Evolutionary conservation across 305 asterid genomes (phyloP), one percentile per base, ranked within the genome.

Genomic region (Stenogyne calaminthoides): DNA sequence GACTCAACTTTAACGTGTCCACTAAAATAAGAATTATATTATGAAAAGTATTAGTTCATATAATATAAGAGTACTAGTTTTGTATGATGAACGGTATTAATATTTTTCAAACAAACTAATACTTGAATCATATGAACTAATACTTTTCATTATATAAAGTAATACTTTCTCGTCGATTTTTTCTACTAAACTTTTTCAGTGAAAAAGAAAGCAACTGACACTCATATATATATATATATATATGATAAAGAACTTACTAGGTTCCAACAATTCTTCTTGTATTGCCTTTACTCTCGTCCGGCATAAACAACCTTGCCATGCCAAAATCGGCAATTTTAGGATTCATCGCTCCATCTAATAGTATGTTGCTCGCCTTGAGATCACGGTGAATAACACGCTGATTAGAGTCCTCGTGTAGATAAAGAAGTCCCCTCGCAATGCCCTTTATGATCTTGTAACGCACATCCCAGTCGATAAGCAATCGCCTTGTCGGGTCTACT

Each of bases 321-420:
- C 90, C 89, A 76, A 84, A 85, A 65, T 82, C 86, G 4, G 89
- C 80, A 2, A 86, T 86, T 42, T 86, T 84, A 2, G 91, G 83
- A 4, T 82, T 80, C 71, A 82, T 72, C 2, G 79, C 73, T 20
- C 14, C 68, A 56, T 86, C 87, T 10, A 82, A 25, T 0, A 84
- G 75, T n/a, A 86, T 77, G 56, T 84, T 84, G 12, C 84, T 77
- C 1, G 85, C 80, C 77, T 86, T 84, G 51, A 86, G 77, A 69
- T 86, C 87, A 4, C 84, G 84, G 25, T 86, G 87, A 62, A 86
- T 82, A 5, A 84, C 78, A 22, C 68, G 68, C 9, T 76, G 59
- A 11, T 76, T 71, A 46, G 90, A 82, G 59, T 84, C 87, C 25
- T 75, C 77, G 10, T 86, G 88, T 44, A 84, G 78, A 49, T 86